Base-by-base conservation (phyloP, 1,284 basidiomycete genomes). In the Pascua guehoae region DNA sequence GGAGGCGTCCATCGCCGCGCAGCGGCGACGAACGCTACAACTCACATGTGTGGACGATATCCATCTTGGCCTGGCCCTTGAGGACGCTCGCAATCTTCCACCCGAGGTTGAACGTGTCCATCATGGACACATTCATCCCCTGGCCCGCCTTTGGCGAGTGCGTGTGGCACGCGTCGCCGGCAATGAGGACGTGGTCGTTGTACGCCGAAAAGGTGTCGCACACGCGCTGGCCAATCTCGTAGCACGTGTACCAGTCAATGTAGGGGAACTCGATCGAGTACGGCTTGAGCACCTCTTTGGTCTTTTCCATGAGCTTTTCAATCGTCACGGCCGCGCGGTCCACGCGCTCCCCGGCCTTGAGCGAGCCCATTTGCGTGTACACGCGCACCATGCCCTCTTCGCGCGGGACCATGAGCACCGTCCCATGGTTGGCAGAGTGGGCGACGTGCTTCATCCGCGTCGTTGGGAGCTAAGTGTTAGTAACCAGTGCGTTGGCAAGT, bases 241-340 rank as follows among this genome's bases (percentile, higher is more conserved):
- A 74, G 47, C 68, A 63, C 7, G 68, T 72, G 54, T 61, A 70
- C 73, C 73, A 74, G 58, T 73, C 71, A 47, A 71, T 63, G 47
- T 65, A 63, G 12, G 64, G 64, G 46, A 73, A 80, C 7, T 82
- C 75, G 44, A 92, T 81, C 11, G 72, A 80, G 72, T 85, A 93
- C 1, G 90, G 90, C 47, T 81, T 65, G 40, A 92, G 79, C 4
- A 86, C 84, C 67, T 82, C 84, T 64, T 82, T 79, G 9, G 86
- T 88, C 65, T 83, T 79, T 57, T 84, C 79, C 0, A 87, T 83
- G 4, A 80, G 83, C 62, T 86, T 80, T 56, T 80, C 81, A 41
- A 73, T 78, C 70, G 85, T 86, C 66, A 66, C 64, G 12, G 54
- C 60, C n/a, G 41, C 54, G 40, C 64, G 64, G 54, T 66, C 56